Percentiles rank a stretch among this genome's conserved stretches.
Conservation (phyloP, 1,139 yeast genomes). For the Wickerhamiella pararugosa region DNA sequence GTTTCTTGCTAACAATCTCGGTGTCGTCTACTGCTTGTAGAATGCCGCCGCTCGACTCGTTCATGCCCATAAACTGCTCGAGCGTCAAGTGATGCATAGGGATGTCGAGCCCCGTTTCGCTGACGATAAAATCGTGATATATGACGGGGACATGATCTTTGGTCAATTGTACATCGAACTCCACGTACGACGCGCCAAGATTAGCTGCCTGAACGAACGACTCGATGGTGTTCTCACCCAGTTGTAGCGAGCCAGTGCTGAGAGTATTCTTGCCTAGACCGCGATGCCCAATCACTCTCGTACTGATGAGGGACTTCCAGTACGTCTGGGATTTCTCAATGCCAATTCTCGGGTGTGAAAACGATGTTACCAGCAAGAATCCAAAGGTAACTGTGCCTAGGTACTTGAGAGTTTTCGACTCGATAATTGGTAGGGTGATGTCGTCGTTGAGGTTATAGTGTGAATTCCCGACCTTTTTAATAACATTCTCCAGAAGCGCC, state of each 20-base stretch:
- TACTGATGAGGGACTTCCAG: conserved; percentile 81
- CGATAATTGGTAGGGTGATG: conserved; percentile 66
- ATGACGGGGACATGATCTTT: conserved; percentile 85
- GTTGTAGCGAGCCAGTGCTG: conserved; percentile 61
- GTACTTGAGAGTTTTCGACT: conserved; percentile 52
- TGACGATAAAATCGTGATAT: conserved; percentile 88
- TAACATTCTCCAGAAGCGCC: conserved; percentile 49
- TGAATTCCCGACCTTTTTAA: conserved; percentile 46
- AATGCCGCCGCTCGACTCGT: conserved; percentile 6
- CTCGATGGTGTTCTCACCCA: conserved; percentile 93
- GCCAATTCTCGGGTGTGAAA: conserved; percentile 55
- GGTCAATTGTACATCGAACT: conserved; percentile 94
- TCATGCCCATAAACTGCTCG: conserved; percentile 69
- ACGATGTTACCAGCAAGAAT: conserved; percentile 55
- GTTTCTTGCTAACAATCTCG: conserved; percentile 5
- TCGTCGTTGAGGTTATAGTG: conserved; percentile 38
- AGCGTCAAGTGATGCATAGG: conserved; percentile 89
- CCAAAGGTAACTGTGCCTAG: conserved; percentile 71
- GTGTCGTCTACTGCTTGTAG: conserved; percentile 10
- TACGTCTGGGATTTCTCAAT: conserved; percentile 64
- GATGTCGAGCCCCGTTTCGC: conserved; percentile 90
- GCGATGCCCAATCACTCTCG: conserved; percentile 91
- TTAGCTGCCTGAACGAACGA: conserved; percentile 95
- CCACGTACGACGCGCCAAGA: conserved; percentile 61
- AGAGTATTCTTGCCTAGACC: conserved; percentile 80